Evolutionary conservation across 305 asterid species (phyloP), one percentile per base, ranked within the genome.

Genomic region (Salvia sclarea): DNA sequence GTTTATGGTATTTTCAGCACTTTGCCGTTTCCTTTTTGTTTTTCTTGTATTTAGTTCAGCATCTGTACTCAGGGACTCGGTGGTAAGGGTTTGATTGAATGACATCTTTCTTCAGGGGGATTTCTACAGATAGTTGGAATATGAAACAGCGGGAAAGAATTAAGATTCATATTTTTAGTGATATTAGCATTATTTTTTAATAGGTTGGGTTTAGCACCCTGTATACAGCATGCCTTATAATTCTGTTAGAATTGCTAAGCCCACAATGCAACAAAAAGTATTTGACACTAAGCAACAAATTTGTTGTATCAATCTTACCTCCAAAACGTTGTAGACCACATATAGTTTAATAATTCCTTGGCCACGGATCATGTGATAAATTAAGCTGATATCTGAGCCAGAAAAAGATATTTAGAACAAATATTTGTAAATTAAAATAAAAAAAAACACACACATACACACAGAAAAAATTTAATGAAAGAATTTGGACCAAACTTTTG

Each of bases 311-410:
- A 66, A 44, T 38, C 90, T 69, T 80, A 95, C 99, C 99, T 95
- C 99, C 84, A 95, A 79, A 69, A 95, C 89, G 63, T 95, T 95
- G 95, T 95, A 95, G 63, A 95, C 97, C 77, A 95, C 99, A 43
- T 92, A 95, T 67, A 95, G 95, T 79, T 95, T 95, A 68, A 95
- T 84, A 68, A 91, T 85, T 75, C 95, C 97, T 85, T 95, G 99
- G 68, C 99, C 99, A 49, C 99, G 99, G 77, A 95, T 92, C 97
- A 95, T 95, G 88, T 95, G 99, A 83, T 95, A 95, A 77, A 95
- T 95, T 77, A 88, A 82, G 85, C 99, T 95, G 82, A 92, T 92
- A 84, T 95, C 99, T 92, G 90, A 57, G 58, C 40, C 49, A 17
- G 73, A 71, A 12, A 76, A 78, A 68, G 49, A 33, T 21, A 56